Percentiles rank a stretch among this genome's conserved stretches.
phyloP scores from a whole-genome alignment of 2,329 filamentous ascomycete genomes.

The Ophiostoma perfectum region DNA sequence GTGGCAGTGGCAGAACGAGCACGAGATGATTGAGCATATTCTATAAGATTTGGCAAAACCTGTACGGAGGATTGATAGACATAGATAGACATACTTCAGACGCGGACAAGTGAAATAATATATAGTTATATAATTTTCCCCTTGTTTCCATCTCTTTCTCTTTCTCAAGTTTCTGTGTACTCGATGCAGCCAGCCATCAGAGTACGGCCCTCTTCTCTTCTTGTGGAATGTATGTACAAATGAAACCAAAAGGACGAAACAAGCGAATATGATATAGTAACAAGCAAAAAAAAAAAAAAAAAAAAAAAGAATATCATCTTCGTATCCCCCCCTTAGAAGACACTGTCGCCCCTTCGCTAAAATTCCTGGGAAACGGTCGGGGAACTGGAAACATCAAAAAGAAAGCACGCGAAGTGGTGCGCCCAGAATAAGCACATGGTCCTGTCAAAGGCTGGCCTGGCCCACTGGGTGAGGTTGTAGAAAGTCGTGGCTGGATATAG shows the following conservation, averaged over 20 bases:
- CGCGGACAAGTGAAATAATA: background rate
- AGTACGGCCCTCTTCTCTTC: slow-evolving; percentile 9
- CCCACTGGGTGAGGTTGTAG: background rate
- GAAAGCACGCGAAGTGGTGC: background rate
- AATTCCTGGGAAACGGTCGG: no score
- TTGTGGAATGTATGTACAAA: background rate
- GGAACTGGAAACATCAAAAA: background rate
- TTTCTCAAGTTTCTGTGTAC: background rate
- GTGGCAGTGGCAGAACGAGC: slow-evolving; percentile 16
- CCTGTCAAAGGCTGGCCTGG: background rate
- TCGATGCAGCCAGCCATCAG: slow-evolving; percentile 26
- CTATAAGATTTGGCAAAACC: background rate
- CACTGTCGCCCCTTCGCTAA: no score
- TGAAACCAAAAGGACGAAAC: background rate
- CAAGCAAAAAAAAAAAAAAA: background rate
- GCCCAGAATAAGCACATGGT: background rate
- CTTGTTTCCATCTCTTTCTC: background rate
- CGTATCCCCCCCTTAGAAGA: no score
- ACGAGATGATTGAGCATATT: slow-evolving; percentile 6
- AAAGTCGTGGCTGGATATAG: background rate
- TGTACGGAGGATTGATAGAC: background rate
- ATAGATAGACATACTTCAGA: background rate
- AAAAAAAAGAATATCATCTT: background rate
- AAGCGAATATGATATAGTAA: background rate
- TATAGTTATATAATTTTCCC: background rate